phyloP scores from a whole-genome alignment of 805 yeast genomes.

The Kluyveromyces dobzhanskii region DNA sequence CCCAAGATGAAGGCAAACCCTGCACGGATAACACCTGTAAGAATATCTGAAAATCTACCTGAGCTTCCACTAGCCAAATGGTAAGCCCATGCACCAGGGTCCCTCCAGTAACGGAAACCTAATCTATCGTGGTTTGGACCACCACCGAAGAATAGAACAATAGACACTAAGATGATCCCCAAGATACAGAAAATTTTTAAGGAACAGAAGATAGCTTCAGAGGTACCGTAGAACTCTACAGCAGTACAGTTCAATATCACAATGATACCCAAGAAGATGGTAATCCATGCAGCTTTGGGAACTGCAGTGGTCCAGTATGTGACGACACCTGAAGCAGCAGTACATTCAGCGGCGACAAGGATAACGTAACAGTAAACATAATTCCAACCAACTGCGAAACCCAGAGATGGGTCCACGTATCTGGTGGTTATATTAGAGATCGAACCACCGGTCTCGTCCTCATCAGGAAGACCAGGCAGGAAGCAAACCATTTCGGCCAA shows the following conservation, averaged over 20 bases:
- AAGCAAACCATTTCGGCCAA: slow-evolving; percentile 64
- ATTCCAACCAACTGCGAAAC: slow-evolving; percentile 56
- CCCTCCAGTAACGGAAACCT: slow-evolving; percentile 62
- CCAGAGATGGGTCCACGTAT: slow-evolving; percentile 51
- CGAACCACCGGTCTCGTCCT: slow-evolving; percentile 36
- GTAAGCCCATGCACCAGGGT: slow-evolving; percentile 48
- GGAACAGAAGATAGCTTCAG: slow-evolving; percentile 34
- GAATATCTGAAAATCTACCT: slow-evolving; percentile 56
- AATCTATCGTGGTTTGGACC: slow-evolving; percentile 41
- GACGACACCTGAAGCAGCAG: slow-evolving; percentile 53
- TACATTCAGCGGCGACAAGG: slow-evolving; percentile 50
- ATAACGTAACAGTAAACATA: slow-evolving; percentile 42
- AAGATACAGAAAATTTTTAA: slow-evolving; percentile 38
- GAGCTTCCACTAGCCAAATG: slow-evolving; percentile 44
- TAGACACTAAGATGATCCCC: slow-evolving; percentile 38
- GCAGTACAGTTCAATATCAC: slow-evolving; percentile 43
- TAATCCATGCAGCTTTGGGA: slow-evolving; percentile 54
- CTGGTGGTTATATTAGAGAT: slow-evolving; percentile 50
- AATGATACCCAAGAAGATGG: slow-evolving; percentile 42
- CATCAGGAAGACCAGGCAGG: slow-evolving; percentile 45
- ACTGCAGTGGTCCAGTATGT: slow-evolving; percentile 50
- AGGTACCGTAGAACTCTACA: slow-evolving; percentile 39
- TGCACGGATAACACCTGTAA: slow-evolving; percentile 55
- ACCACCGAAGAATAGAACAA: slow-evolving; percentile 44
- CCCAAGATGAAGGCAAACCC: slow-evolving; percentile 58